Base-by-base conservation (phyloP, 2,329 filamentous ascomycete species). In the Colletotrichum sp. region DNA sequence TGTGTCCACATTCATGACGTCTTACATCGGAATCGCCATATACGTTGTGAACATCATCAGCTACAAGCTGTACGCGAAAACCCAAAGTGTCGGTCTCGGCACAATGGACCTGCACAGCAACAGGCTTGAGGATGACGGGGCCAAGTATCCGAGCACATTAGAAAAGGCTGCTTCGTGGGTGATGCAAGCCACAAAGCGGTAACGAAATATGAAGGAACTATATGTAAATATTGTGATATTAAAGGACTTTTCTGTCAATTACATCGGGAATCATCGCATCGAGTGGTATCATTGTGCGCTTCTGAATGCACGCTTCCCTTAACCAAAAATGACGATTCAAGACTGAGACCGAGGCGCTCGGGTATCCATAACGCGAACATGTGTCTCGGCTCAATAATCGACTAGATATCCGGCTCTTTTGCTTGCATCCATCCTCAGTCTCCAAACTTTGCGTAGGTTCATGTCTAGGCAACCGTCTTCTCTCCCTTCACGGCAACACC, bases 1-100 rank as follows among this genome's bases (percentile, higher is more conserved):
- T 2, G n/a, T 63, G 6, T 66, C 52, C 4, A 93, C 90, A 80
- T 96, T 96, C 84, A 91, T 96, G 83, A 95, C 93, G 0, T 93
- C 93, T 49, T 95, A 95, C 83, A 86, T 94, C 10, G 94, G 94
- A 68, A 95, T 96, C 79, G 94, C 94, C 3, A 84, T 96, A n/a
- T 96, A 95, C 83, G 83, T 96, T 18, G 86, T 89, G 21, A 88
- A 94, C 81, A 90, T 95, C 81, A 90, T 92, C 71, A 93, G 93
- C 0, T 93, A 93, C 85, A 95, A 94, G 86, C 68, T 90, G 72
- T 78, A 84, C 70, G 90, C 87, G 62, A 88, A 88, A 83, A 89
- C 86, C 77, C 87, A 90, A 80, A 86, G 88, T 6, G 82, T 94
- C 64, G 86, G 87, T 72, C 86, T 93, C 12, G 6, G 3, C 18